Evolutionary conservation across 176 grass and related monocot genomes (phyloP).

Genomic region (Areca catechu): DNA sequence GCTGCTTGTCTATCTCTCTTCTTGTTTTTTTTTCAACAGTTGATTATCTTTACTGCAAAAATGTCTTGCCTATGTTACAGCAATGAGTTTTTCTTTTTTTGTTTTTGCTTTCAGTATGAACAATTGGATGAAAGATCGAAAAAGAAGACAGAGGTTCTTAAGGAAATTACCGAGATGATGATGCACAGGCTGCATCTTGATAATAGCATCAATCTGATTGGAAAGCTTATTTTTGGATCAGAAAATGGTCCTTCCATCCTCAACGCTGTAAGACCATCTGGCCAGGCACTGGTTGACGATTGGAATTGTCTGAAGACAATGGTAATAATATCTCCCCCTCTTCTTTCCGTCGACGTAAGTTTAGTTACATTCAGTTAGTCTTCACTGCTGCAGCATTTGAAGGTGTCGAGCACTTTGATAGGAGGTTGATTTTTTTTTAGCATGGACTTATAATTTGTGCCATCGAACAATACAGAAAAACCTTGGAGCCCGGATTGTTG

Average conservation of each 20-base stretch:
- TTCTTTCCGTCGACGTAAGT: too few species aligned
- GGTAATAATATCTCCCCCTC: constrained; percentile 23
- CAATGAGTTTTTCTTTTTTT: not conserved
- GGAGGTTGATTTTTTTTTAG: too few species aligned
- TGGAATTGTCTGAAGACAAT: constrained; percentile 83
- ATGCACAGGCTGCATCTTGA: constrained; percentile 72
- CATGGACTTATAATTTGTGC: too few species aligned
- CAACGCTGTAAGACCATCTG: constrained; percentile 33
- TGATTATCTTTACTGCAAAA: too few species aligned
- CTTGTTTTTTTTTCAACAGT: too few species aligned
- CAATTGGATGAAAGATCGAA: constrained; percentile 28
- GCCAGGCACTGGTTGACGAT: constrained; percentile 62
- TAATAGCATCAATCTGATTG: constrained; percentile 57
- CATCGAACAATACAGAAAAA: too few species aligned
- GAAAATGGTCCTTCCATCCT: constrained; percentile 41
- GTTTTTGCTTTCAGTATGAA: constrained; percentile 51
- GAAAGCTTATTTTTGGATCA: constrained; percentile 64
- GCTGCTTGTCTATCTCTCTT: too few species aligned
- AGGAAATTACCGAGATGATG: constrained; percentile 52
- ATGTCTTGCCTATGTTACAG: not conserved
- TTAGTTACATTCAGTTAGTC: too few species aligned
- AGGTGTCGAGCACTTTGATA: too few species aligned
- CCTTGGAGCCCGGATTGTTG: too few species aligned
- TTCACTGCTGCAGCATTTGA: too few species aligned
- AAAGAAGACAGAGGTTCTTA: constrained; percentile 41